Evolutionary conservation across 371 early-diverging fungal species (phyloP), one percentile per base, ranked within the genome.

Genomic region (Mucor ambiguus): DNA sequence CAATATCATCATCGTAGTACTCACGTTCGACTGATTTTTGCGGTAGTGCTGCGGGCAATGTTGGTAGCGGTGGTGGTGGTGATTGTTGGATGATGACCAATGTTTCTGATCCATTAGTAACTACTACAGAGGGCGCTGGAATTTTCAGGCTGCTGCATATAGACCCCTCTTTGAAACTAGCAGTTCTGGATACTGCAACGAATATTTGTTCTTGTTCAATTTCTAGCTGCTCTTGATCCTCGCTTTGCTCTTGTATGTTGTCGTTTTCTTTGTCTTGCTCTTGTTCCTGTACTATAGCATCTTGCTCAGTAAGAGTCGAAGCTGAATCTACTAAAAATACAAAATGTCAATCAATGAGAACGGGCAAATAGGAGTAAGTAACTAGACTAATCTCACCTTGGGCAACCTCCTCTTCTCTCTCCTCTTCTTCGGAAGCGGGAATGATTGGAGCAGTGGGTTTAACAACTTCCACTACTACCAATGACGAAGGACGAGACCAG

Each of bases 1-100:
- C 55, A 26, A 63, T 7, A 30, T 55, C 57, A 32, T 63, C 63
- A 41, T 63, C 63, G 26, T 63, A 63, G 38, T 38, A 63, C 28
- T 63, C 55, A 29, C 63, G 63, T 2, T 49, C 63, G 38, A 29
- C 32, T 56, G 20, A 4, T 20, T 56, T 56, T 54, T 29, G 54
- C 14, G 49, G 26, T 26, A 49, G 24, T 22, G 4, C 49, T 20
- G 9, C 7, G 8, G 49, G 20, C 20, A 49, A 20, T 49, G 49
- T 11, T 10, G 24, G 24, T 11, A 48, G 8, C 10, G 12, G 16
- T 28, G 28, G 29, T 54, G n/a, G 20, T 41, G 60, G 24, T 3
- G 3, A 44, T 32, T 28, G 48, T 24, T 48, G 49, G 16, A 44
- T 32, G 18, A 24, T 52, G 6, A 28, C 52, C 28, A 28, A 2